Percentiles rank a stretch among this genome's conserved stretches.
These are phyloP conservation scores for Zymoseptoria tritici DNA, from an alignment of 2,329 filamentous ascomycete genomes.

Conservation along the genomic window DNA sequence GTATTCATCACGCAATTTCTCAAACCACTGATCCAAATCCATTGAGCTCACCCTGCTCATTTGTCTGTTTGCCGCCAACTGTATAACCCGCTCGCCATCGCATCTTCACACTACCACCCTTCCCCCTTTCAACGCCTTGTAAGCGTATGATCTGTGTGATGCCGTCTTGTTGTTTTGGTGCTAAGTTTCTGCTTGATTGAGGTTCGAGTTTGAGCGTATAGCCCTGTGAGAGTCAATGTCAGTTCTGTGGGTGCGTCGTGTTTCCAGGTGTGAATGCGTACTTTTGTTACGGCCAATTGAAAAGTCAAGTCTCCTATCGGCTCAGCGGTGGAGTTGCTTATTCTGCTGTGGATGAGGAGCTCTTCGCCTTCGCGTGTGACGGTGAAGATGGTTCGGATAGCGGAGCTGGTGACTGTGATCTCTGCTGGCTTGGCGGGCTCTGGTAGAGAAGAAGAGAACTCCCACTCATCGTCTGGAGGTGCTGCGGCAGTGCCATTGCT, in stretches of 20 bases:
- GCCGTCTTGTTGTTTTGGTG: slow-evolving; percentile 63
- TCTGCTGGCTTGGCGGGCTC: slow-evolving; percentile 56
- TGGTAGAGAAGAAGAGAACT: slow-evolving; percentile 71
- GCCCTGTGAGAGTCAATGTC: slow-evolving; percentile 45
- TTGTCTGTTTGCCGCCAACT: slow-evolving; percentile 53
- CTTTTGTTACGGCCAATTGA: slow-evolving; percentile 89
- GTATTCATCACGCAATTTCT: no score
- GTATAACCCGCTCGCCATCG: slow-evolving; percentile 82
- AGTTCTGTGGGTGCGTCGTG: neutral
- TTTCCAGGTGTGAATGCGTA: slow-evolving; percentile 37
- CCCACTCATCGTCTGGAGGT: slow-evolving; percentile 75
- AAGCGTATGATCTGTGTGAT: slow-evolving; percentile 77
- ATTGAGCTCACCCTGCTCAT: slow-evolving; percentile 78
- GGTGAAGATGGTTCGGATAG: slow-evolving; percentile 59
- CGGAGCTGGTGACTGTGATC: slow-evolving; percentile 60
- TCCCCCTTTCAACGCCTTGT: slow-evolving; percentile 62
- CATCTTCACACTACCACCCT: slow-evolving; percentile 77
- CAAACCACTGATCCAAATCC: no score
- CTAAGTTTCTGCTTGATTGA: slow-evolving; percentile 71
- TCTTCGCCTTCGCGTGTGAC: slow-evolving; percentile 54
- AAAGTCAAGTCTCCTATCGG: slow-evolving; percentile 76
- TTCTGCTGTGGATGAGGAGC: slow-evolving; percentile 67
- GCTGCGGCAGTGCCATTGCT: slow-evolving; percentile 29
- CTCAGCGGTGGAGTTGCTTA: slow-evolving; percentile 70
- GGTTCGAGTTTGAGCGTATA: slow-evolving; percentile 76